Evolutionary conservation across 345 rosid species (phyloP), one percentile per base, ranked within the genome.

Genomic region (Eucalyptus tenuipes): DNA sequence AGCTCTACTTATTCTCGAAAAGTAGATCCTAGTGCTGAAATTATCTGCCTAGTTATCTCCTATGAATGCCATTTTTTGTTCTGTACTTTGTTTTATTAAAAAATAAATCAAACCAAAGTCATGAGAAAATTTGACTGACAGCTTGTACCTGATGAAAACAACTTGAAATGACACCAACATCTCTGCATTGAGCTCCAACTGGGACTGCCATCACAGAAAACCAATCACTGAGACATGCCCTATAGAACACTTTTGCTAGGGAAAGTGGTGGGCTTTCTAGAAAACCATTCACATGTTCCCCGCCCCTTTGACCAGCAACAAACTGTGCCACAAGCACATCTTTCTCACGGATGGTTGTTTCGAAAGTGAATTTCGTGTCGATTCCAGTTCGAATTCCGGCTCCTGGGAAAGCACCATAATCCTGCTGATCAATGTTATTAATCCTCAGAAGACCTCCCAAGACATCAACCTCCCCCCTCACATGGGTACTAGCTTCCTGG

Each of bases 131-230:
- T 40, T 75, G 15, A 75, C 27, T 11, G 44, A 40, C 29, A 22
- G 61, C 66, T 59, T n/a, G 45, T 91, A 97, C 98, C 98, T 95
- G 93, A 88, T 90, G 89, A 79, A 89, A 92, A 91, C 92, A 91
- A 80, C 90, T 90, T 27, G 88, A 14, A 86, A 89, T 44, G 84
- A 88, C 87, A 88, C 92, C 95, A 59, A 96, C 61, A 89, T 97
- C 98, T 93, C 95, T 93, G 91, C 93, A 95, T 87, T 89, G 97
- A 75, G 98, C 98, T 37, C 99, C 99, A 85, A 96, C 88, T 37
- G 99, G 99, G 79, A 96, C 90, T 10, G 95, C 97, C 88, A 91
- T 89, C 4, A 92, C 94, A 31, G 99, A 95, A 89, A 96, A 92
- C 97, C 98, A 94, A 89, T 96, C 96, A 53, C 88, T 84, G 85